These are phyloP conservation scores for Abrus precatorius DNA, from an alignment of 306 rosid species.

Conservation along the genomic window DNA sequence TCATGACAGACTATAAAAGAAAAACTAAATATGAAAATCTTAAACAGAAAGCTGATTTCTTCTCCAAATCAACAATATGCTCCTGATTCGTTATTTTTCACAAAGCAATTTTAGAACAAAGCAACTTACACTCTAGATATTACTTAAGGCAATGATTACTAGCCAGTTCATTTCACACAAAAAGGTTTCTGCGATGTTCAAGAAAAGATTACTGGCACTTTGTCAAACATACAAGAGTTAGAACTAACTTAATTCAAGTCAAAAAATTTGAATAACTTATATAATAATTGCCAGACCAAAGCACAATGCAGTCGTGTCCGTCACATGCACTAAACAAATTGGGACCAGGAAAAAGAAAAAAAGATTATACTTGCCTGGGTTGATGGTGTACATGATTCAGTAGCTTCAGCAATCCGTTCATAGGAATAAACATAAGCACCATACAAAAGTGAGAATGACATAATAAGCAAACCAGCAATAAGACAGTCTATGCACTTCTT, in stretches of 20 bases:
- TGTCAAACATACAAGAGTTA: not conserved
- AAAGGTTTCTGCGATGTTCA: constrained; percentile 28
- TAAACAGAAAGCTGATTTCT: not conserved
- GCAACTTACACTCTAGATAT: not conserved
- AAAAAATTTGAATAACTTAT: constrained; percentile 3
- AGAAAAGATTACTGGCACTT: not conserved
- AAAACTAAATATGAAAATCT: constrained; percentile 27
- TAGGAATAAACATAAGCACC: constrained; percentile 77
- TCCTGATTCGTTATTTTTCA: constrained; percentile 31
- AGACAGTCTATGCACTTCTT: constrained; percentile 83
- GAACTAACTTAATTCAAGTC: not conserved
- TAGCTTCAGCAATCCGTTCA: constrained; percentile 71
- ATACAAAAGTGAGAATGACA: constrained; percentile 70
- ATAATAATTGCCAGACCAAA: constrained; percentile 6
- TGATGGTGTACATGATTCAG: constrained; percentile 73
- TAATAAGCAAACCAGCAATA: constrained; percentile 81
- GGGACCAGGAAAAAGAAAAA: constrained; percentile 3
- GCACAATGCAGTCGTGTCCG: constrained; percentile 2
- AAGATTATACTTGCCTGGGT: constrained; percentile 63
- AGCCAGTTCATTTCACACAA: not conserved
- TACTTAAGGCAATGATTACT: constrained; percentile 11
- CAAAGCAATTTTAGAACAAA: constrained; percentile 5
- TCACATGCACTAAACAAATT: constrained; percentile 5
- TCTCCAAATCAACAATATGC: constrained; percentile 11
- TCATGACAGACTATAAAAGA: not conserved